Percentiles rank a stretch among this genome's conserved stretches.
Evolutionary conservation across 495 filamentous ascomycete species (phyloP).

Genomic region (Parachaetomium inaequale): DNA sequence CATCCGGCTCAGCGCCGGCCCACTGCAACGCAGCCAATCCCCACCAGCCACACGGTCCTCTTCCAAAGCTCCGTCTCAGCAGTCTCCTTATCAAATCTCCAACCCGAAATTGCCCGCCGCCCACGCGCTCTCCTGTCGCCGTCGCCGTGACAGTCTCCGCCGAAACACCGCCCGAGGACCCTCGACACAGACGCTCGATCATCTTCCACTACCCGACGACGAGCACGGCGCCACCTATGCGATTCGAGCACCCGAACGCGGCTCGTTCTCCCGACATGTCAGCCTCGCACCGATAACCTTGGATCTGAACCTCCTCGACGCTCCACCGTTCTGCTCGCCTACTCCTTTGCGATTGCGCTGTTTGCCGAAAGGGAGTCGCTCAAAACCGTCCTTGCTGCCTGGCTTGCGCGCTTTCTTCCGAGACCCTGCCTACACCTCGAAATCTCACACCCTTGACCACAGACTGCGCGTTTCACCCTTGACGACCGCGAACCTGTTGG

Average conservation of each 20-base stretch:
- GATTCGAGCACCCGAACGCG: conserved; percentile 3
- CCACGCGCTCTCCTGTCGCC: conserved; percentile 3
- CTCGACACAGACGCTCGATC: background rate
- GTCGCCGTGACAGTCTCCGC: background rate
- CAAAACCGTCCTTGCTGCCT: background rate
- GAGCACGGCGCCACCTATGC: conserved; percentile 14
- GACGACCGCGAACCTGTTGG: background rate
- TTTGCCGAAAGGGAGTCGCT: background rate
- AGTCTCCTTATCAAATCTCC: background rate
- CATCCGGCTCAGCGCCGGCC: conserved; percentile 16
- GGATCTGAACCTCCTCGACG: background rate
- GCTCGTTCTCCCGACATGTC: conserved; percentile 13
- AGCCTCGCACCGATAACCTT: conserved; percentile 6
- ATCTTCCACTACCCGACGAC: background rate
- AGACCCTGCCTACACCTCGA: background rate
- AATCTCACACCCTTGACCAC: conserved; percentile 7
- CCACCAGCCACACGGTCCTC: conserved; percentile 18
- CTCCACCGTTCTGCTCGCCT: background rate
- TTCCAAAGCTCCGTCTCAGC: conserved; percentile 9
- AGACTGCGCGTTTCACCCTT: background rate
- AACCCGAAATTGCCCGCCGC: conserved; percentile 3
- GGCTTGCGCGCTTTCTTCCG: background rate
- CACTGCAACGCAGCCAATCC: conserved; percentile 14
- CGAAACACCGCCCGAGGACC: background rate
- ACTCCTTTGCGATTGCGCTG: background rate